Evolutionary conservation across 345 rosid genomes (phyloP).

Genomic region (Ricinus communis): DNA sequence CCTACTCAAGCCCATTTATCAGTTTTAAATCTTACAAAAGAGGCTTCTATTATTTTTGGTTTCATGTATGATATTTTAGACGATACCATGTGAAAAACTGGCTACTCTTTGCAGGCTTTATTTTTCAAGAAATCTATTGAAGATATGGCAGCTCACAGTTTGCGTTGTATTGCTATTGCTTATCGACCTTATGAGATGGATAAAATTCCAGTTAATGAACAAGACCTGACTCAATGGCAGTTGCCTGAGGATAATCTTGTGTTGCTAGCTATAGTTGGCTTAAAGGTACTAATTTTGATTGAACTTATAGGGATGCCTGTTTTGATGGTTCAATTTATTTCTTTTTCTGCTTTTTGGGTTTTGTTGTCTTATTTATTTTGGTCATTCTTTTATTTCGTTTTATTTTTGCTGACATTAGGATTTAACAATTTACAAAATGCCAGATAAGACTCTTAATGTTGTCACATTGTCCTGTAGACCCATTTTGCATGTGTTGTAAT

Average conservation of each 20-base stretch:
- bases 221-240: conserved; percentile 51
- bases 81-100: neutral
- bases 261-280: conserved; percentile 89
- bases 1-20: too few species aligned
- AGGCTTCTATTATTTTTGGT: neutral
- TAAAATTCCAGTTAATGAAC: conserved; percentile 61
- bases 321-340: neutral
- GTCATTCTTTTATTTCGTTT: neutral
- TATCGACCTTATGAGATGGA: conserved; percentile 62
- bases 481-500: too few species aligned
- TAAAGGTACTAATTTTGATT: conserved; percentile 56
- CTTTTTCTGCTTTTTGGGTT: neutral
- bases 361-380: too few species aligned
- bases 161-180: conserved; percentile 96
- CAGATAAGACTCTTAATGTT: too few species aligned
- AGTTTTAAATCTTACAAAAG: neutral
- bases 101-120: conserved; percentile 42
- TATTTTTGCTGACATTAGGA: neutral
- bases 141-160: conserved; percentile 84
- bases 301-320: neutral
- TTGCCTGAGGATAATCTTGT: conserved; percentile 88
- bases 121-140: conserved; percentile 71
- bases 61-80: neutral
- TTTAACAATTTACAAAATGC: too few species aligned
- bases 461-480: too few species aligned